phyloP scores from a whole-genome alignment of 371 early-diverging fungal genomes.

The Nosema muscidifuracis region DNA sequence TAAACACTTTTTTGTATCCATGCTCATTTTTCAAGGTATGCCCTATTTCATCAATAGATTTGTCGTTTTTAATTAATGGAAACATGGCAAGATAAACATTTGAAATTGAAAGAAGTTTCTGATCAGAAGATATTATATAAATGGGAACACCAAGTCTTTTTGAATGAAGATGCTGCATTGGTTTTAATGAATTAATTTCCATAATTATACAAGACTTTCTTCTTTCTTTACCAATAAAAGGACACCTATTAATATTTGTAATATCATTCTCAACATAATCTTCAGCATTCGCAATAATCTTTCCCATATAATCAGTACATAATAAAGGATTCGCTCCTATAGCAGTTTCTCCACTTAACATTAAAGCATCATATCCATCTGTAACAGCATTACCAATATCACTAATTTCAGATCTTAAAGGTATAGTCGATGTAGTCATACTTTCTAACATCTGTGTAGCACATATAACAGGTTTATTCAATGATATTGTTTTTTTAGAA shows the following conservation, averaged over 20 bases:
- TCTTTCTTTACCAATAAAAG: not conserved
- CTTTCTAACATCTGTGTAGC: slow-evolving; percentile 98
- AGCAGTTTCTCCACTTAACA: slow-evolving; percentile 95
- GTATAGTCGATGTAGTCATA: slow-evolving; percentile 82
- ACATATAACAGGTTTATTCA: slow-evolving; percentile 82
- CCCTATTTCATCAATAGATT: not conserved
- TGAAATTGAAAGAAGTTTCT: not conserved
- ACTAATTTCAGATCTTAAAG: slow-evolving; percentile 93
- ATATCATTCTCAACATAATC: not conserved
- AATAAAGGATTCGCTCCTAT: slow-evolving; percentile 73
- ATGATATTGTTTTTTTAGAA: slow-evolving; percentile 78
- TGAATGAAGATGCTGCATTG: not conserved
- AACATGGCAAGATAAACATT: slow-evolving; percentile 16
- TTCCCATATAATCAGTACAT: slow-evolving; percentile 53
- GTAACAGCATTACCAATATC: slow-evolving; percentile 94
- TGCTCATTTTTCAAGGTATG: not conserved
- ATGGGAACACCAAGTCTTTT: not conserved
- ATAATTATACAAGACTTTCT: slow-evolving; percentile 8
- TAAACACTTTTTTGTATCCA: not conserved
- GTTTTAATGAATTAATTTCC: not conserved
- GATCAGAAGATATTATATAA: slow-evolving; percentile 1
- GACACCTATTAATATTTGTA: not conserved
- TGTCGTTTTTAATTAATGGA: not conserved
- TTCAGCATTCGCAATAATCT: slow-evolving; percentile 45
- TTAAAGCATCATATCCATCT: slow-evolving; percentile 91